Evolutionary conservation across 2,329 filamentous ascomycete genomes (phyloP).

Genomic region (Pseudogymnoascus sp.): DNA sequence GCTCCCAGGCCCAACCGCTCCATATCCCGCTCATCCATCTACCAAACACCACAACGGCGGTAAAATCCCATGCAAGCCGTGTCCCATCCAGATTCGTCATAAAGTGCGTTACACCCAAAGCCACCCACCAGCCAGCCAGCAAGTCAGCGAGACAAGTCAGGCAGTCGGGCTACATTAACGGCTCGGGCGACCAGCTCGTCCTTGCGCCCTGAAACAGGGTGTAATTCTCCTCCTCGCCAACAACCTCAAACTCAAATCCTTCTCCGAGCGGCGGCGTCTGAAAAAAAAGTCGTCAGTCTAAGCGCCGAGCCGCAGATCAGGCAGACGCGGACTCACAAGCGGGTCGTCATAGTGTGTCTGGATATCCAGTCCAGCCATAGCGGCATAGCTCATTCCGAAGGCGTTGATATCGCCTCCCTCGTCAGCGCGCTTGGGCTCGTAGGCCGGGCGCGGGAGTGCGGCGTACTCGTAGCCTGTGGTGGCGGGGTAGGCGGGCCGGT

Average conservation of each 20-base stretch:
- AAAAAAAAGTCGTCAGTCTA: neutral
- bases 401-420: conserved; percentile 51
- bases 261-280: neutral
- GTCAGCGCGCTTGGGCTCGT: conserved; percentile 56
- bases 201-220: neutral
- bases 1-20: neutral
- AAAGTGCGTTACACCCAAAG: neutral
- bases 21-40: neutral
- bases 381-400: conserved; percentile 59
- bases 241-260: neutral
- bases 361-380: conserved; percentile 56
- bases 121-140: neutral
- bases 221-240: neutral
- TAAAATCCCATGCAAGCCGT: neutral
- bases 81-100: neutral
- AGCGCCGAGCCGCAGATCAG: neutral
- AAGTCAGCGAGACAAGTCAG: neutral
- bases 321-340: conserved; percentile 2
- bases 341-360: conserved; percentile 52
- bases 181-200: neutral
- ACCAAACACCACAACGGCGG: neutral
- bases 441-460: conserved; percentile 27
- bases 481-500: conserved; percentile 35
- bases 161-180: neutral
- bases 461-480: conserved; percentile 48